Base-by-base conservation (phyloP, 805 yeast genomes). In the Saturnispora ahearnii region DNA sequence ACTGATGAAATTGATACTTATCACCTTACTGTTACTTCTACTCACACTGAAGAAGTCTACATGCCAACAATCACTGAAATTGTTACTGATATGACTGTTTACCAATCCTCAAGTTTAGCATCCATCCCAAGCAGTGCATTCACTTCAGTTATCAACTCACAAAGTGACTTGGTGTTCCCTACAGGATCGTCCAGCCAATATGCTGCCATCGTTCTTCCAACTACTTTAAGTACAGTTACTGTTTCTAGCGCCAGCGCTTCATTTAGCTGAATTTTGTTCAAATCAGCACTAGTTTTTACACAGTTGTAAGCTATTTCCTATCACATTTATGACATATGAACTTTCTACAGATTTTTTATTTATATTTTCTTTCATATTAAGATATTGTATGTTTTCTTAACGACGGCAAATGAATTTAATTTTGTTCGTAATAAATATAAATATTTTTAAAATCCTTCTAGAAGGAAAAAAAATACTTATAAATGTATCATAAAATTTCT, bases 1-100 rank as follows among this genome's bases (percentile, higher is more conserved):
- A 61, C 68, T 15, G 53, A 58, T 12, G 69, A 69, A 28, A 58
- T 64, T 8, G 53, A 60, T 8, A 36, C 59, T 28, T 55, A 65
- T 10, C 59, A 58, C 26, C 40, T 60, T 22, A 61, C 68, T 37
- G 61, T 69, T 12, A 53, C 67, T 24, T 59, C 69, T 1, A 55
- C 53, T 22, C 29, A 60, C 42, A 61, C 59, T 34, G 64, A 68
- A 1, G 61, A 61, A 8, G 21, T 46, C 24, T 28, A 31, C 9
- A 10, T 40, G 12, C 26, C 49, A 13, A 31, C 41, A 9, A 22
- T 40, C 10, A 46, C 44, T 13, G 30, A 36, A 11, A 37, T 26
- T 32, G 26, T 40, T 15, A 46, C 44, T 30, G 49, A 46, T 40
- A 12, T 46, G 31, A 40, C 49, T 30, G 31, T 52, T n/a, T 54